phyloP scores from a whole-genome alignment of 192 early-diverging fungal species.

The Podila verticillata region DNA sequence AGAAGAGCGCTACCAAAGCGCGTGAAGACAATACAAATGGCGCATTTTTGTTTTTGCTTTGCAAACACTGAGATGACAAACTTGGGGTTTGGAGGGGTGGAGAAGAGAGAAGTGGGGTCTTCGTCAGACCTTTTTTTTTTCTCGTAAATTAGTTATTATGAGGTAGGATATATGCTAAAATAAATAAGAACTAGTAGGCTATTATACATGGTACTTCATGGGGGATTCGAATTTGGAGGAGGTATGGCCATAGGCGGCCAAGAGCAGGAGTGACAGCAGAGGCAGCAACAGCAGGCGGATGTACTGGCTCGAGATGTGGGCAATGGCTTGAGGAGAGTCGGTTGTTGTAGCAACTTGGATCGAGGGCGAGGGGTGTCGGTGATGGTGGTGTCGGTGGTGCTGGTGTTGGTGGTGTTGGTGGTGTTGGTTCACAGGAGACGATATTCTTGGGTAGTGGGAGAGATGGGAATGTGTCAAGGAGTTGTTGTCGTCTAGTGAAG shows the following conservation, averaged over 20 bases:
- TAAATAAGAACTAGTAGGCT: not conserved
- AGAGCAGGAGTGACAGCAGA: slow-evolving; percentile 27
- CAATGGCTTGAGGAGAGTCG: slow-evolving; percentile 37
- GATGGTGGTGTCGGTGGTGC: not conserved
- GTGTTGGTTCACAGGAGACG: not conserved
- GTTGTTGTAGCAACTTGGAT: not conserved
- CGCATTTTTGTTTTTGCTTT: too few species aligned
- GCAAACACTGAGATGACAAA: too few species aligned
- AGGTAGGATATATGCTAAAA: not conserved
- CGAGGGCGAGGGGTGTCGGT: not conserved
- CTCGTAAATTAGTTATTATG: not conserved
- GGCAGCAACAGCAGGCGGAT: slow-evolving; percentile 40
- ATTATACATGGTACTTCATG: slow-evolving; percentile 25
- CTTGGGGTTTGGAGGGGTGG: too few species aligned
- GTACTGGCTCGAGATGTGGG: slow-evolving; percentile 31
- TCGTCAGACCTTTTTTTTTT: too few species aligned
- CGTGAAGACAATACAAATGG: too few species aligned
- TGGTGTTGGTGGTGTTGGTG: not conserved
- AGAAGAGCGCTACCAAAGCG: too few species aligned
- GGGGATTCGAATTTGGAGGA: slow-evolving; percentile 39
- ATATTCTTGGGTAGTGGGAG: not conserved
- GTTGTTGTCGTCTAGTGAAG: not conserved
- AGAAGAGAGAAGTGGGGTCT: too few species aligned
- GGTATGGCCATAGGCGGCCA: slow-evolving; percentile 36
- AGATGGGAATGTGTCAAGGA: not conserved